Base-by-base conservation (phyloP, 345 rosid species). In the Triadica sebifera region DNA sequence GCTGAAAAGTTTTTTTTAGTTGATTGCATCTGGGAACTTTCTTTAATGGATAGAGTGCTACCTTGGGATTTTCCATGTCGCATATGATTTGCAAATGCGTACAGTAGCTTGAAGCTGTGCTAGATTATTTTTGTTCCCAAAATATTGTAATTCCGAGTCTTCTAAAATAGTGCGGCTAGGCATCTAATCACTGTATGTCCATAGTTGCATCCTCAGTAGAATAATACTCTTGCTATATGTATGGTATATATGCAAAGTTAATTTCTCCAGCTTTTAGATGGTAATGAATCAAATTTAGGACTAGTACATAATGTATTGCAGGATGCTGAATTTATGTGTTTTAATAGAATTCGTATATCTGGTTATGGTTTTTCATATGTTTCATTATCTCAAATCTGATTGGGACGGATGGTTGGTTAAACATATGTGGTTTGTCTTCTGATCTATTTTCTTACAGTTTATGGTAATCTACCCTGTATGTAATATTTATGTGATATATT, bases 381-480 rank as follows among this genome's bases (percentile, higher is more conserved):
- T 69, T 22, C 34, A 25, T 34, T 49, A 12, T 47, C 55, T 6
- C 47, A 47, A 24, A 24, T 47, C 9, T 67, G 41, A 49, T 67
- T 37, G 39, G 38, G 20, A 12, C 22, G 0, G 22, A 19, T 67
- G 56, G 17, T 20, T 25, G 8, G 39, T 12, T 68, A 38, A 51
- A 51, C 56, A 67, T 19, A 17, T 13, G n/a, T 47, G 12, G 13
- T 11, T 12, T n/a, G n/a, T 41, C n/a, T 15, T 46, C 10, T 49
- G 70, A 53, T 51, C 39, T 52, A 12, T 62, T 64, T 70, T 45
- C 45, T 65, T 13, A 59, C 39, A 29, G 49, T 69, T 17, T 56
- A 20, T 49, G 12, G 49, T 43, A 17, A 19, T 51, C 45, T 24
- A n/a, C 5, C n/a, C 51, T 17, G 8, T 69, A 16, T 70, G 5